These are phyloP conservation scores for Triangularia verruculosa DNA, from an alignment of 2,329 filamentous ascomycete genomes.

Conservation along the genomic window DNA sequence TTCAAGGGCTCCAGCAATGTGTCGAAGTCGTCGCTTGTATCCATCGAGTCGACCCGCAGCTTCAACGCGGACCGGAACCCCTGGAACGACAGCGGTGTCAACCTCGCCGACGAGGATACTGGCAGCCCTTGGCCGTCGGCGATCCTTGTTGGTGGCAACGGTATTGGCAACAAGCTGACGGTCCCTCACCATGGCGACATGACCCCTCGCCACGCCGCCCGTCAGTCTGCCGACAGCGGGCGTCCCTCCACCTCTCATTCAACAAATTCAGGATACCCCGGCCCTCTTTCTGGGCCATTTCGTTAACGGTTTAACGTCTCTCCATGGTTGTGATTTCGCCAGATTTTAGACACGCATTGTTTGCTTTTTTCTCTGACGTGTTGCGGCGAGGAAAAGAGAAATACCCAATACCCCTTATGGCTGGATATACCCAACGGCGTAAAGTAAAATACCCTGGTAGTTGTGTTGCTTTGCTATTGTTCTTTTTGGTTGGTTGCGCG, in stretches of 20 bases:
- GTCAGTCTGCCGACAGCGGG: constrained; percentile 85
- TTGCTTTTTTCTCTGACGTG: constrained; percentile 17
- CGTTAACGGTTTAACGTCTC: constrained; percentile 62
- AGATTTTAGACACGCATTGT: constrained; percentile 38
- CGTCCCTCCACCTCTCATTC: constrained; percentile 93
- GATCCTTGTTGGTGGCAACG: constrained; percentile 47
- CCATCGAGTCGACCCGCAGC: constrained; percentile 91
- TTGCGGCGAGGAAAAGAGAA: constrained; percentile 46
- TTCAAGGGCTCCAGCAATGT: constrained; percentile 91
- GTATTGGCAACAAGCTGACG: constrained; percentile 58
- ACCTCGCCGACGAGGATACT: constrained; percentile 81
- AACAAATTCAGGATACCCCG: constrained; percentile 93
- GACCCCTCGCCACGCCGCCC: constrained; percentile 78
- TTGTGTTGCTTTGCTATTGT: constrained; percentile 35
- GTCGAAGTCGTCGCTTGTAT: constrained; percentile 93
- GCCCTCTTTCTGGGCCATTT: constrained; percentile 76
- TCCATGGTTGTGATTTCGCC: constrained; percentile 21
- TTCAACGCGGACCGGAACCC: constrained; percentile 89
- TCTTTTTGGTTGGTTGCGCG: constrained; percentile 46
- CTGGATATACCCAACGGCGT: constrained; percentile 64
- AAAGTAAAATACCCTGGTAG: constrained; percentile 50
- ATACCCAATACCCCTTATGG: constrained; percentile 47
- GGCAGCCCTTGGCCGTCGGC: constrained; percentile 64
- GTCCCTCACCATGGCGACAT: constrained; percentile 73
- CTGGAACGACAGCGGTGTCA: constrained; percentile 97